Evolutionary conservation across 768 basidiomycete genomes (phyloP).

Genomic region (Mycena alexandri): DNA sequence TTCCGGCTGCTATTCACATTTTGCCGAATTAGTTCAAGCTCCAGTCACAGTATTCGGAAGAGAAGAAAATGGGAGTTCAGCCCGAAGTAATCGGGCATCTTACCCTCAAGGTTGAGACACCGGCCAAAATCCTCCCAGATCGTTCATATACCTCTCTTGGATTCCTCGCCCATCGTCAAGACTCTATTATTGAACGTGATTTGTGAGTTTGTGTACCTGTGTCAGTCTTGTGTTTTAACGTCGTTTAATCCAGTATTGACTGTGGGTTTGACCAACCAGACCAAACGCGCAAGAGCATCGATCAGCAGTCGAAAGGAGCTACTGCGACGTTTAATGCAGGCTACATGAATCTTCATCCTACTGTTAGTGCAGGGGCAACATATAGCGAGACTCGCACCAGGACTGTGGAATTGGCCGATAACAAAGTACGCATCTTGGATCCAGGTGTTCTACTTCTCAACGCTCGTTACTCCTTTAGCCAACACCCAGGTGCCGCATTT

Average conservation of each 20-base stretch:
- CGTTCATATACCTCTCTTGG: constrained; percentile 23
- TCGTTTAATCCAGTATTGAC: constrained; percentile 4
- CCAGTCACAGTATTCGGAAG: constrained; percentile 9
- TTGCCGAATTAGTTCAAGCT: constrained; percentile 11
- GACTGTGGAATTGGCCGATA: not conserved
- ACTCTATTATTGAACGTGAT: constrained; percentile 4
- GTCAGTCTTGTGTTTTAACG: not conserved
- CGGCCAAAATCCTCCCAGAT: constrained; percentile 10
- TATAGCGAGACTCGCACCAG: not conserved
- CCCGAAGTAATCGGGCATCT: constrained; percentile 16
- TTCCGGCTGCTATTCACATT: not conserved
- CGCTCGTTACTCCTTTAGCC: not conserved
- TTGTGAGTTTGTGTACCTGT: constrained; percentile 2
- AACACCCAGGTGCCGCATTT: constrained; percentile 14
- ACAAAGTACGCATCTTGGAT: not conserved
- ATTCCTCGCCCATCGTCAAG: constrained; percentile 20
- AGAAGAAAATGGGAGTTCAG: not conserved
- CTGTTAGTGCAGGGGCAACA: not conserved
- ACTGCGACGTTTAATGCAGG: not conserved
- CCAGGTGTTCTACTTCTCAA: not conserved
- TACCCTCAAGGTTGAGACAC: constrained; percentile 15
- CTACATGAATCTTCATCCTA: constrained; percentile 9
- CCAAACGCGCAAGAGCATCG: constrained; percentile 13
- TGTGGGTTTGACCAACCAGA: constrained; percentile 23
- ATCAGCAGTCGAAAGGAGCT: not conserved